These are phyloP conservation scores for Globisporangium acanthophoron DNA, from an alignment of 352 stramenopile species.

Conservation along the genomic window DNA sequence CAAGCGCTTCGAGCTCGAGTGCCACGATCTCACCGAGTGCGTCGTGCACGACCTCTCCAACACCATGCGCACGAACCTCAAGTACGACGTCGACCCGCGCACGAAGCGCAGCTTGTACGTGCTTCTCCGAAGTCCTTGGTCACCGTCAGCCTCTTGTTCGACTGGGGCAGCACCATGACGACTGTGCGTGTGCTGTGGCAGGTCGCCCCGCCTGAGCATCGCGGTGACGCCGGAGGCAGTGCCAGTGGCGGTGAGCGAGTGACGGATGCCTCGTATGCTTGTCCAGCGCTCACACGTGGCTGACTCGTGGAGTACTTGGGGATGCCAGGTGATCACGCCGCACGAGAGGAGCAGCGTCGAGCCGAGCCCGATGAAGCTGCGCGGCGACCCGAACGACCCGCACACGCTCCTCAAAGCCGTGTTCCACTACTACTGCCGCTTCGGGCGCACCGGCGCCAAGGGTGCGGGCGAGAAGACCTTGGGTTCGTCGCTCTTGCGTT, in stretches of 20 bases:
- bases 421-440: constrained; percentile 86
- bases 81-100: constrained; percentile 37
- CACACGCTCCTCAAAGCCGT: constrained; percentile 75
- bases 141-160: background rate
- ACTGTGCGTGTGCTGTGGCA: background rate
- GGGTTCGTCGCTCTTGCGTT: constrained; percentile 22
- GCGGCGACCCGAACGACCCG: constrained; percentile 70
- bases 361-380: constrained; percentile 27
- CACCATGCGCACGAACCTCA: constrained; percentile 50
- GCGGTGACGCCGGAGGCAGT: constrained; percentile 6
- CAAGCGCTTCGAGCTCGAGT: constrained; percentile 54
- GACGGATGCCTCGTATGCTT: too few relatives aligned
- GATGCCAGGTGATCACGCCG: constrained; percentile 5
- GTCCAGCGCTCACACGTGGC: background rate
- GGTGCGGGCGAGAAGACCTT: constrained; percentile 62
- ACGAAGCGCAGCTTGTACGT: constrained; percentile 41
- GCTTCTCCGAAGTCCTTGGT: background rate
- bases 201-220: constrained; percentile 16
- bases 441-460: constrained; percentile 64
- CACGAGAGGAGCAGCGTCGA: constrained; percentile 9
- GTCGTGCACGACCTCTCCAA: constrained; percentile 51
- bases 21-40: constrained; percentile 38
- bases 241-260: background rate
- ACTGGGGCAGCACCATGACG: too few relatives aligned
- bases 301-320: background rate